These are phyloP conservation scores for Marasmius sp. DNA, from an alignment of 1,284 basidiomycete species.

Conservation along the genomic window DNA sequence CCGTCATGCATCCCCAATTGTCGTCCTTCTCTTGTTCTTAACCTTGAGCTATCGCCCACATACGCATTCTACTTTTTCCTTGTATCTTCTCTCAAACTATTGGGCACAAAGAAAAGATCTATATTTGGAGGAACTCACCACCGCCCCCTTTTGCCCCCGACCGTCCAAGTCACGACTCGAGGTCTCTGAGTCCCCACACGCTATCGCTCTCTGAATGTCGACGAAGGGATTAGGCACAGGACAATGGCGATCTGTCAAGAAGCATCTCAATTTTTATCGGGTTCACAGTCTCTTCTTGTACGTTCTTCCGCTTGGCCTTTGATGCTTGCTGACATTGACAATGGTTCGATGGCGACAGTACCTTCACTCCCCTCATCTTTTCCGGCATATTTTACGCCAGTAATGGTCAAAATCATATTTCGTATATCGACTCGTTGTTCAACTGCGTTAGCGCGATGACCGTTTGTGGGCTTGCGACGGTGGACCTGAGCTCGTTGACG, in stretches of 20 bases:
- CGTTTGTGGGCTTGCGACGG: conserved; percentile 74
- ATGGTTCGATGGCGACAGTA: conserved; percentile 40
- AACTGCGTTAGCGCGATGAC: conserved; percentile 77
- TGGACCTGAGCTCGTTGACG: conserved; percentile 75
- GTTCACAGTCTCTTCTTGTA: conserved; percentile 58
- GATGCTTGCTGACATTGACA: background rate
- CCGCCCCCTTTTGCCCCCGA: too few species aligned
- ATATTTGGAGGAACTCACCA: too few species aligned
- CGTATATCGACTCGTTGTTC: conserved; percentile 77
- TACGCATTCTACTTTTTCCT: background rate
- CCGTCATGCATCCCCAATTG: background rate
- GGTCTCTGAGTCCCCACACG: background rate
- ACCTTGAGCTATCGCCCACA: background rate
- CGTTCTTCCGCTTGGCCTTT: conserved; percentile 20
- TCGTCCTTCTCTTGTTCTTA: background rate
- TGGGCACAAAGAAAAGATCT: too few species aligned
- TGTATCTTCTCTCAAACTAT: background rate
- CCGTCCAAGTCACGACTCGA: too few species aligned
- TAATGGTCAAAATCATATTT: conserved; percentile 63
- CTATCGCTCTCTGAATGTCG: conserved; percentile 1
- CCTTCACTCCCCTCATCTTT: conserved; percentile 71
- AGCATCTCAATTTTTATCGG: conserved; percentile 71
- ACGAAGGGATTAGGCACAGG: conserved; percentile 7
- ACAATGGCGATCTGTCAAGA: conserved; percentile 32
- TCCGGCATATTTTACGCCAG: conserved; percentile 75